Base-by-base conservation (phyloP, 441 rosid species). In the Corymbia calophylla region DNA sequence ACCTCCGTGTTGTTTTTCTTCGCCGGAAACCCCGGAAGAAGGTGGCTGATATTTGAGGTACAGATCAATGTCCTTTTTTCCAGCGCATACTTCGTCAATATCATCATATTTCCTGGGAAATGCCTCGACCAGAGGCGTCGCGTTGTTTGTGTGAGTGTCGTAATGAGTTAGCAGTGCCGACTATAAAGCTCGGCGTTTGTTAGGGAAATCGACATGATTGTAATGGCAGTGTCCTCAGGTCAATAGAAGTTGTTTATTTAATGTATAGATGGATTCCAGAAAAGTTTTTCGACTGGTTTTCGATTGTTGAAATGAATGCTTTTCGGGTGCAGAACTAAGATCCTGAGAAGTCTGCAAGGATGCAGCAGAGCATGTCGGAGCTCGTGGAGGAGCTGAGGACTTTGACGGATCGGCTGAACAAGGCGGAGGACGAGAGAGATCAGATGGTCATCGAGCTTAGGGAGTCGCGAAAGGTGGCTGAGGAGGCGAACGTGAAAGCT, bases 381-480 rank as follows among this genome's bases (percentile, higher is more conserved):
- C 90, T 85, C 53, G 94, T 92, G 89, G 92, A 88, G 88, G 93
- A 88, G 89, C 60, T 89, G 49, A 81, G 31, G 62, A 87, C 70
- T 53, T 54, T 88, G 49, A 91, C 89, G 88, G 92, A 91, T 17
- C 88, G 60, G 88, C 88, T 93, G 87, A 35, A 60, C 47, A 87
- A 87, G 16, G 68, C 68, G 4, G 94, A 93, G 88, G 91, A 88
- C 60, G 94, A 94, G 87, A 90, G 93, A 90, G 95, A 91, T 66
- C 88, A 91, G 84, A 91, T 91, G 3, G 51, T 85, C 4, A 82
- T 88, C 10, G 94, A 93, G 88, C 93, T 93, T 47, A 85, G 84
- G 39, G 91, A 88, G 70, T 88, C 92, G 89, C 94, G 91, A 60
- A 94, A 88, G 89, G 68, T 55, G 27, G 92, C 91, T 14, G 90